Conservation (phyloP, 495 filamentous ascomycete species). For the Aspergillus wentii region DNA sequence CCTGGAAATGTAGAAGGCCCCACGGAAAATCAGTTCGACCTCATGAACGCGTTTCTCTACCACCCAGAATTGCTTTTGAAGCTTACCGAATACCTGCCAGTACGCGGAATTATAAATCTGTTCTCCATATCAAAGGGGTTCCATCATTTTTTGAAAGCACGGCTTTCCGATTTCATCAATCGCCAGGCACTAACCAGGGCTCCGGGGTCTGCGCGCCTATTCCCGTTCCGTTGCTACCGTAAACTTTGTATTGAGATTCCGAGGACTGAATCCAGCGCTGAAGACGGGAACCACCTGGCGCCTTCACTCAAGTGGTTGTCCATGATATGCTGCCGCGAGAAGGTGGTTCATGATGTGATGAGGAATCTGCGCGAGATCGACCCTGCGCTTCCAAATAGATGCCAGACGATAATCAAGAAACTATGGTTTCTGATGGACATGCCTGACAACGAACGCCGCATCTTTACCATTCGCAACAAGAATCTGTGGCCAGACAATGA, state of each 20-base stretch:
- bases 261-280: slow-evolving; percentile 4
- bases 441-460: slow-evolving; percentile 41
- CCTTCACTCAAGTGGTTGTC: slow-evolving; percentile 48
- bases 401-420: slow-evolving; percentile 46
- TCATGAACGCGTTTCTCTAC: slow-evolving; percentile 44
- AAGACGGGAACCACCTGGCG: slow-evolving; percentile 18
- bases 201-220: slow-evolving; percentile 41
- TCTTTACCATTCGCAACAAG: slow-evolving; percentile 41
- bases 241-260: slow-evolving; percentile 46
- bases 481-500: slow-evolving; percentile 48
- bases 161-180: slow-evolving; percentile 37
- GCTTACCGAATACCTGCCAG: slow-evolving; percentile 43
- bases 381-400: slow-evolving; percentile 42
- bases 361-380: slow-evolving; percentile 44
- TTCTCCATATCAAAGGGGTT: slow-evolving; percentile 55
- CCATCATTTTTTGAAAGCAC: slow-evolving; percentile 43
- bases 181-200: slow-evolving; percentile 34
- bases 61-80: slow-evolving; percentile 45
- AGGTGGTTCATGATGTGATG: slow-evolving; percentile 49
- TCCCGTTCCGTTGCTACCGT: slow-evolving; percentile 46
- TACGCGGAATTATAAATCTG: slow-evolving; percentile 47
- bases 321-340: slow-evolving; percentile 47
- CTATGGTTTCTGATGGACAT: slow-evolving; percentile 66
- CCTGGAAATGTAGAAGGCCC: too few species aligned
- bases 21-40: slow-evolving; percentile 28